These are phyloP conservation scores for Fusarium tricinctum DNA, from an alignment of 2,329 filamentous ascomycete species.

Conservation along the genomic window DNA sequence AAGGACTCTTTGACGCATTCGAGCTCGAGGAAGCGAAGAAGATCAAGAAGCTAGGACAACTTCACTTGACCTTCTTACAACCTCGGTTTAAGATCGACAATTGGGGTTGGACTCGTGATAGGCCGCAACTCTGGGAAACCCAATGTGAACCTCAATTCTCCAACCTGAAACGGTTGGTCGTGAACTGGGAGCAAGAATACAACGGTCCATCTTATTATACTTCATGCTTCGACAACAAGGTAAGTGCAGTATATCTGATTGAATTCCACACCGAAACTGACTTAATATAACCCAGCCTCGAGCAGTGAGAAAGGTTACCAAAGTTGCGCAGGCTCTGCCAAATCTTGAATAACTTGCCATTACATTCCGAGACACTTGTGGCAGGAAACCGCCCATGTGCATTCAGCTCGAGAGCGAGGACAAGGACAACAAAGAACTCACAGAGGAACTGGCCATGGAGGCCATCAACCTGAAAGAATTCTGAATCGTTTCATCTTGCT, in stretches of 20 bases:
- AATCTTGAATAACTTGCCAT: not conserved
- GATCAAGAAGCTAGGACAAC: not conserved
- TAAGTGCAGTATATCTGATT: not conserved
- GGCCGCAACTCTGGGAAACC: not conserved
- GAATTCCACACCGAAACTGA: not conserved
- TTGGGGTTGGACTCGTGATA: not conserved
- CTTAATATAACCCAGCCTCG: not conserved
- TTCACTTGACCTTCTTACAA: not conserved
- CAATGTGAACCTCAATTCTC: not conserved
- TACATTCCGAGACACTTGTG: no score
- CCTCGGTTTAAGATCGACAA: no score
- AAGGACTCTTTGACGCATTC: not conserved
- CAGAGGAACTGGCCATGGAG: no score
- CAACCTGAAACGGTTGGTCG: not conserved
- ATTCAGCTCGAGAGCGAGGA: no score
- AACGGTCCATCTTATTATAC: no score
- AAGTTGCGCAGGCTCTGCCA: not conserved
- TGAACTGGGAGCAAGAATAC: not conserved
- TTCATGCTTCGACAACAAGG: not conserved
- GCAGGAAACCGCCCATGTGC: no score
- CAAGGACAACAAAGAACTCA: no score
- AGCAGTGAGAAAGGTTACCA: not conserved
- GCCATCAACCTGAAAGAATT: not conserved
- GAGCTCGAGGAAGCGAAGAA: not conserved
- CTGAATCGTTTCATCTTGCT: not conserved